phyloP scores from a whole-genome alignment of 495 filamentous ascomycete genomes.

The Talaromyces ruber region DNA sequence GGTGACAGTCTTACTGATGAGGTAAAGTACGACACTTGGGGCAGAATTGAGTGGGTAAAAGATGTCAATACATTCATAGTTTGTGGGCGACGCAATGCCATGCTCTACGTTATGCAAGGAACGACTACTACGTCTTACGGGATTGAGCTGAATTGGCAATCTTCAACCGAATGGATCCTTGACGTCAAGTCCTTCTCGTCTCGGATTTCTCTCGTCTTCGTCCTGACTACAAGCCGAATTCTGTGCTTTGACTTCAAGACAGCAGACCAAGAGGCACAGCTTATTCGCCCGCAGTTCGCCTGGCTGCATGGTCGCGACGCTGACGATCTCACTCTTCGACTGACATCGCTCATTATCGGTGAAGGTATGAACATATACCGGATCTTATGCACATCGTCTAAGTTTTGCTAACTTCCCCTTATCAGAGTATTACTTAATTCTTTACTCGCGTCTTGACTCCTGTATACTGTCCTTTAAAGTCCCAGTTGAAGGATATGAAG shows the following conservation, averaged over 20 bases:
- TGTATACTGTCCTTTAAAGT: conserved; percentile 29
- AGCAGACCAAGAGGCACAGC: conserved; percentile 6
- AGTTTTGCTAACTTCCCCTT: conserved; percentile 3
- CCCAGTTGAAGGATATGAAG: conserved; percentile 12
- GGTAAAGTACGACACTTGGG: conserved; percentile 41
- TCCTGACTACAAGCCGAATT: conserved; percentile 44
- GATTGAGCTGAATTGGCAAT: conserved; percentile 28
- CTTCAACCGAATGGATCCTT: conserved; percentile 44
- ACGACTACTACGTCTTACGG: conserved; percentile 11
- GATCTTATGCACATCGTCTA: background rate
- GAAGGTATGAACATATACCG: conserved; percentile 17
- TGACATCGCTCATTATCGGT: conserved; percentile 22
- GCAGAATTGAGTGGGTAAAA: conserved; percentile 38
- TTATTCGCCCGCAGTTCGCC: conserved; percentile 18
- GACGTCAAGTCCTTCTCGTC: conserved; percentile 37
- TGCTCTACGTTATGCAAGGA: conserved; percentile 28
- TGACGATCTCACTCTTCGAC: conserved; percentile 33
- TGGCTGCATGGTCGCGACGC: conserved; percentile 39
- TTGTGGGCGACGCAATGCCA: conserved; percentile 31
- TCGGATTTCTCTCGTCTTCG: conserved; percentile 42
- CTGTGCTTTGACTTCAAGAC: conserved; percentile 28
- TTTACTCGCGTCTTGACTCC: conserved; percentile 37
- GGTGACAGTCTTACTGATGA: conserved; percentile 1
- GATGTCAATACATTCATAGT: conserved; percentile 37
- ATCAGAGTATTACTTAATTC: conserved; percentile 21